Conservation (phyloP, 352 stramenopile genomes). For the Phytophthora citrophthora region DNA sequence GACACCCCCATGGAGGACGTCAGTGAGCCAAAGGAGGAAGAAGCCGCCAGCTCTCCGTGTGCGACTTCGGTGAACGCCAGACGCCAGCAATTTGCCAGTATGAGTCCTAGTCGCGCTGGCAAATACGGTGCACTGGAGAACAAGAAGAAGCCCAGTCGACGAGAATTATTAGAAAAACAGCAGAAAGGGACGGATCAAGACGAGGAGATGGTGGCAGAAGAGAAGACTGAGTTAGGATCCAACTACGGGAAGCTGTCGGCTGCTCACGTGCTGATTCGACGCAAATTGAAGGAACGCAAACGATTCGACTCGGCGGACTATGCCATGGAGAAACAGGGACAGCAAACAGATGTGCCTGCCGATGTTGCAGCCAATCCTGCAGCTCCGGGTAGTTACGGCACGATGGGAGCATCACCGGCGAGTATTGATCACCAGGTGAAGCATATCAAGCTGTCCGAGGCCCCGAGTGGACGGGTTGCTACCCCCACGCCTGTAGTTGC, state of each 20-base stretch:
- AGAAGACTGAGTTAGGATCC: conserved; percentile 13
- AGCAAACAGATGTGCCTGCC: conserved; percentile 32
- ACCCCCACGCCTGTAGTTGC: conserved; percentile 17
- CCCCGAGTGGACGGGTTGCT: conserved; percentile 33
- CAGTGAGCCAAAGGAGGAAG: conserved; percentile 4
- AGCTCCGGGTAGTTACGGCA: conserved; percentile 8
- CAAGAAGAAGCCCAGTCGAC: conserved; percentile 35
- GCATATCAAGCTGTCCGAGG: conserved; percentile 79
- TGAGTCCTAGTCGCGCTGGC: conserved; percentile 60
- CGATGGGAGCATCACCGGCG: conserved; percentile 17
- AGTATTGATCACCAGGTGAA: conserved; percentile 73
- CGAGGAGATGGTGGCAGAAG: conserved; percentile 4
- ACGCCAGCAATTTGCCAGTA: conserved; percentile 45
- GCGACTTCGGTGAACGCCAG: conserved; percentile 26
- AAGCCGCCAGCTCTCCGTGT: conserved; percentile 55
- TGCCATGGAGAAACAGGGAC: conserved; percentile 65
- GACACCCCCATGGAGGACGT: conserved; percentile 43
- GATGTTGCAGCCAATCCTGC: conserved; percentile 18
- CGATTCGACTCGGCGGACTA: conserved; percentile 87
- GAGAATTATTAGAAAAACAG: conserved; percentile 47
- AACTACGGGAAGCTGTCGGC: conserved; percentile 75
- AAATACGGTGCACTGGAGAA: conserved; percentile 55
- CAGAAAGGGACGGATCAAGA: neutral
- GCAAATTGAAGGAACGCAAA: conserved; percentile 82
- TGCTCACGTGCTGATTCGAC: conserved; percentile 78